Evolutionary conservation across 2,329 filamentous ascomycete genomes (phyloP), one percentile per base, ranked within the genome.

Genomic region (Talaromyces marneffei): DNA sequence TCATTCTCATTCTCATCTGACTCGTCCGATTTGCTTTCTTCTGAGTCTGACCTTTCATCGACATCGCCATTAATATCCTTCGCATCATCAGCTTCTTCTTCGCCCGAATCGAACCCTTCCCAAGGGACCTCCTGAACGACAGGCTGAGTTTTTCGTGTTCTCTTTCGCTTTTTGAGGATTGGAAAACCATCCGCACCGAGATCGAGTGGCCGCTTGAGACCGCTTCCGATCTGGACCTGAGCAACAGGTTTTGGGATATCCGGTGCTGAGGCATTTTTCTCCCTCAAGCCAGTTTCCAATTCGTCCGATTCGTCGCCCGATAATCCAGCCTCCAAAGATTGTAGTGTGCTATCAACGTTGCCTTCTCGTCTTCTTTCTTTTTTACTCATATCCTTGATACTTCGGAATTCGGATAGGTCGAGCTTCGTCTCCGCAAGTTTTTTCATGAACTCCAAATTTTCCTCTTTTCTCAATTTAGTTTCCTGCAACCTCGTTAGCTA

Each of bases 391-490:
- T 86, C 85, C 66, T 85, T 90, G 57, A 88, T 90, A 72, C 91
- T 96, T 62, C 86, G 82, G 64, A 96, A 88, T 20, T 91, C 78
- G 64, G 84, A 90, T 1, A 91, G 96, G 72, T 97, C 92, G 66
- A 94, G 84, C 70, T 89, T 92, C 59, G 85, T 83, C 63, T 85
- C 82, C 18, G 90, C 90, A 27, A 99, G 82, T 72, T 94, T 92
- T 71, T 90, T 89, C 68, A 97, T 82, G 31, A 99, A 79, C 61
- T 87, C 89, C 29, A 90, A 82, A 69, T 91, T 96, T 74, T 97
- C 93, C 71, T 99, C 94, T 74, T 96, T 97, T 74, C 87, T 90
- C 50, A 99, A 80, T 81, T 99, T 99, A 62, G 84, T 94, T 69
- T 97, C 92, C 82, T 84, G 68, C 31, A 44, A 8, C 44, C 18